phyloP scores from a whole-genome alignment of 1,284 basidiomycete genomes.

The Macrocybe sp. region DNA sequence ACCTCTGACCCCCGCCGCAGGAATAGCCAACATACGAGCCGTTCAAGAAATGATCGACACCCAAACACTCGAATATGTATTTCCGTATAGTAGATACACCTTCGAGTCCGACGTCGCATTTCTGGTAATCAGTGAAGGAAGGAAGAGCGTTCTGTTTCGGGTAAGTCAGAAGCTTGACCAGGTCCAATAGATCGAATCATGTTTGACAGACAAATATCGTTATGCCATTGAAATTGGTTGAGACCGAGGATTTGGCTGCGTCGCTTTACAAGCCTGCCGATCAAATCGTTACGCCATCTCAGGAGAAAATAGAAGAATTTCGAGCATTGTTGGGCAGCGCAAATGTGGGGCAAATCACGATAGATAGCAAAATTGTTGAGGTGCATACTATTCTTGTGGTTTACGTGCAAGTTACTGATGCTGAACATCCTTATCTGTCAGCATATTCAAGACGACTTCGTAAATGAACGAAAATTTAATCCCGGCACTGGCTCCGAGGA shows the following conservation, averaged over 20 bases:
- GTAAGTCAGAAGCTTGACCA: conserved; percentile 26
- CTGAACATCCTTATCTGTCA: conserved; percentile 19
- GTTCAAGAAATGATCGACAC: conserved; percentile 64
- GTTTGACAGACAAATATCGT: conserved; percentile 46
- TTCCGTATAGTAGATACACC: conserved; percentile 73
- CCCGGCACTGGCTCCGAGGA: conserved; percentile 6
- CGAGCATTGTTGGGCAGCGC: conserved; percentile 52
- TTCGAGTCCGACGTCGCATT: conserved; percentile 74
- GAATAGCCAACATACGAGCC: conserved; percentile 64
- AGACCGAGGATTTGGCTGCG: neutral
- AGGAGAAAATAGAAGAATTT: conserved; percentile 45
- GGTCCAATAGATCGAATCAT: neutral
- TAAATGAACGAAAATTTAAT: conserved; percentile 45
- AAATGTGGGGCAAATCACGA: conserved; percentile 43
- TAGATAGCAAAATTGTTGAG: conserved; percentile 50
- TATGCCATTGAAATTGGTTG: conserved; percentile 37
- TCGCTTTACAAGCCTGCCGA: conserved; percentile 43
- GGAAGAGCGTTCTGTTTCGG: conserved; percentile 64
- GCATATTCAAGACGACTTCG: conserved; percentile 75
- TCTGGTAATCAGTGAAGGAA: conserved; percentile 63
- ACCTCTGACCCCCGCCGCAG: conserved; percentile 26
- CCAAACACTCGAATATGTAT: conserved; percentile 75
- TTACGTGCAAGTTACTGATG: conserved; percentile 7
- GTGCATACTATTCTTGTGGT: conserved; percentile 25
- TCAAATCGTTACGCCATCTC: conserved; percentile 37